Conservation (phyloP, 345 rosid genomes). For the Citropsis articulata region DNA sequence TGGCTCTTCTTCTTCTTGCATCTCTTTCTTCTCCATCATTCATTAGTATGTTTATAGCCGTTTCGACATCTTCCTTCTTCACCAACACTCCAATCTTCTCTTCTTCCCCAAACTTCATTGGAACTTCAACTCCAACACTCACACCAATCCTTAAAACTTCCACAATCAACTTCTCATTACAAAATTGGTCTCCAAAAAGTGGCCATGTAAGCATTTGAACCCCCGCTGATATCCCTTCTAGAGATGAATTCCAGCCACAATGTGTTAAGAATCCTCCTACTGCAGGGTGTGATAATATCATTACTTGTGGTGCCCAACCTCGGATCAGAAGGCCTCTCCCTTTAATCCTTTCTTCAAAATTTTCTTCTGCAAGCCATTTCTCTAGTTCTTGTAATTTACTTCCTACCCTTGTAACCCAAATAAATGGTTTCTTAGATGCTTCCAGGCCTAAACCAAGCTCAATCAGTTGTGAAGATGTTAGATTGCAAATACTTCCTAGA, state of each 20-base stretch:
- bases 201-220: constrained; percentile 28
- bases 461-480: background rate
- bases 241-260: constrained; percentile 19
- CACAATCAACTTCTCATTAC: constrained; percentile 17
- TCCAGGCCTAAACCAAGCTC: background rate
- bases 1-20: background rate
- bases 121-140: background rate
- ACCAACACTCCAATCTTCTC: background rate
- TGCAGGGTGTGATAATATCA: constrained; percentile 23
- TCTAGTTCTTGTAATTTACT: background rate
- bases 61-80: background rate
- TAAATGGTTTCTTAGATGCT: background rate
- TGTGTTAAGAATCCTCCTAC: constrained; percentile 29
- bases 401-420: background rate
- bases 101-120: background rate
- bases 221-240: constrained; percentile 19
- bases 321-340: constrained; percentile 20
- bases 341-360: background rate
- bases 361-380: background rate
- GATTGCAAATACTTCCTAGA: background rate
- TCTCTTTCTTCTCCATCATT: background rate
- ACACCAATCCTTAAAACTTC: background rate
- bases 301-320: constrained; percentile 29
- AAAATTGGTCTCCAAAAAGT: constrained; percentile 23
- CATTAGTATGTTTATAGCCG: background rate